Evolutionary conservation across 345 rosid species (phyloP).

Genomic region (Mercurialis annua): DNA sequence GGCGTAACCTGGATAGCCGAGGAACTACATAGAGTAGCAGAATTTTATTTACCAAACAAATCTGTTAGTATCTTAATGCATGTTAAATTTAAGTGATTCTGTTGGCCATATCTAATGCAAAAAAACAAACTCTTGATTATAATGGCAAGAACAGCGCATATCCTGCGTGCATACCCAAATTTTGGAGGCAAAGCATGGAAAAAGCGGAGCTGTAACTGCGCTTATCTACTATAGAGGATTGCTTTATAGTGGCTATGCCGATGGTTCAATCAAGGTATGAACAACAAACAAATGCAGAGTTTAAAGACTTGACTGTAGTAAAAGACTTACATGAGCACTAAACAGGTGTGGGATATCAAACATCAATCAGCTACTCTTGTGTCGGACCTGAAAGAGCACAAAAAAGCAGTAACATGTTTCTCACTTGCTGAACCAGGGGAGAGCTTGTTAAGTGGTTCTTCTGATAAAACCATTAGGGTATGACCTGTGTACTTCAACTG

Average conservation of each 20-base stretch:
- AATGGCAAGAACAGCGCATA: slow-evolving; percentile 59
- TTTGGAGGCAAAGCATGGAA: slow-evolving; percentile 54
- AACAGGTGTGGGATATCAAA: slow-evolving; percentile 70
- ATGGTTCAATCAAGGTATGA: slow-evolving; percentile 77
- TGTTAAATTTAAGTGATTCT: background rate
- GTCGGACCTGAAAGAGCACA: slow-evolving; percentile 74
- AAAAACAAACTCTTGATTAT: background rate
- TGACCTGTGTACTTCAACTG: background rate
- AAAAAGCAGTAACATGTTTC: slow-evolving; percentile 71
- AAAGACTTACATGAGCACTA: background rate
- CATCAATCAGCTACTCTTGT: slow-evolving; percentile 52
- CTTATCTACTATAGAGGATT: slow-evolving; percentile 84
- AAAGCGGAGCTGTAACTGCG: slow-evolving; percentile 78
- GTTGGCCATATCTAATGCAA: background rate
- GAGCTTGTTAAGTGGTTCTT: slow-evolving; percentile 78
- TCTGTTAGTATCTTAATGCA: slow-evolving; percentile 51
- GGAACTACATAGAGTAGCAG: slow-evolving; percentile 80
- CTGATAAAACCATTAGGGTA: slow-evolving; percentile 77
- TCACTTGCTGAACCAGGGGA: slow-evolving; percentile 71
- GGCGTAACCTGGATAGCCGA: slow-evolving; percentile 93
- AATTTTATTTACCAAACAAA: slow-evolving; percentile 63
- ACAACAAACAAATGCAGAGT: background rate
- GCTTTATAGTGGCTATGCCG: slow-evolving; percentile 75
- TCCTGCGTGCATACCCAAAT: slow-evolving; percentile 93
- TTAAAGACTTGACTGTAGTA: background rate